Percentiles rank a stretch among this genome's conserved stretches.
Conservation (phyloP, 2,329 filamentous ascomycete species). For the Metarhizium sp. region DNA sequence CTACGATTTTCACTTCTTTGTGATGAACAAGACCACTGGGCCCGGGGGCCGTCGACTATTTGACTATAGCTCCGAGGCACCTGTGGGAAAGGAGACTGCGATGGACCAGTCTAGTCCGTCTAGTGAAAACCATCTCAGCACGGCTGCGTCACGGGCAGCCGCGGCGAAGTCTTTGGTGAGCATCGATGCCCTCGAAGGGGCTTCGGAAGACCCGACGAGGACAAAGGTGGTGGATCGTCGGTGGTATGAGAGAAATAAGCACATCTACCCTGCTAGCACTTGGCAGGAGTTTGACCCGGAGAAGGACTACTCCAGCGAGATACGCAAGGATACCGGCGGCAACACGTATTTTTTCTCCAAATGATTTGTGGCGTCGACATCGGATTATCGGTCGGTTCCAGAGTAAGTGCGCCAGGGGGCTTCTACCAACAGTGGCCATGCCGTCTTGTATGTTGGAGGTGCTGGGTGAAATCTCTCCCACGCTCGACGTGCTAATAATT, state of each 20-base stretch:
- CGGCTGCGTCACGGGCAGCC: constrained; percentile 26
- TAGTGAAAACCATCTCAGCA: constrained; percentile 17
- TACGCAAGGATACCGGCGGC: constrained; percentile 75
- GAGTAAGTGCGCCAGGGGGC: not conserved
- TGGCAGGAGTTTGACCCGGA: constrained; percentile 94
- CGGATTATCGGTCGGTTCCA: not conserved
- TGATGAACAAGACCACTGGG: constrained; percentile 75
- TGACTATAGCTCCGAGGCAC: constrained; percentile 53
- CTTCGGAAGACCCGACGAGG: constrained; percentile 62
- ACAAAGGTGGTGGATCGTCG: constrained; percentile 94
- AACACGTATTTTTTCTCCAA: constrained; percentile 84
- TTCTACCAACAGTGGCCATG: not conserved
- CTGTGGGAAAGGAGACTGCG: constrained; percentile 13
- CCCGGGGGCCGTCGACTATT: constrained; percentile 69
- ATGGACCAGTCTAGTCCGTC: not conserved
- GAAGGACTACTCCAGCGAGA: constrained; percentile 69
- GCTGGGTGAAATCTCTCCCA: not conserved
- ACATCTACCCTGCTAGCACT: constrained; percentile 91
- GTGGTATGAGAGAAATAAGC: constrained; percentile 97
- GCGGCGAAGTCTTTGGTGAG: constrained; percentile 31
- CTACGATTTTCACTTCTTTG: constrained; percentile 95
- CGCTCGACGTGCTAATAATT: not conserved
- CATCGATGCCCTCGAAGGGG: constrained; percentile 60
- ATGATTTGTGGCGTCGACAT: constrained; percentile 14
- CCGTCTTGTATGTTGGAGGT: not conserved